These are phyloP conservation scores for Nannochloris sp. DNA, from an alignment of 139 green algal genomes.

Conservation along the genomic window DNA sequence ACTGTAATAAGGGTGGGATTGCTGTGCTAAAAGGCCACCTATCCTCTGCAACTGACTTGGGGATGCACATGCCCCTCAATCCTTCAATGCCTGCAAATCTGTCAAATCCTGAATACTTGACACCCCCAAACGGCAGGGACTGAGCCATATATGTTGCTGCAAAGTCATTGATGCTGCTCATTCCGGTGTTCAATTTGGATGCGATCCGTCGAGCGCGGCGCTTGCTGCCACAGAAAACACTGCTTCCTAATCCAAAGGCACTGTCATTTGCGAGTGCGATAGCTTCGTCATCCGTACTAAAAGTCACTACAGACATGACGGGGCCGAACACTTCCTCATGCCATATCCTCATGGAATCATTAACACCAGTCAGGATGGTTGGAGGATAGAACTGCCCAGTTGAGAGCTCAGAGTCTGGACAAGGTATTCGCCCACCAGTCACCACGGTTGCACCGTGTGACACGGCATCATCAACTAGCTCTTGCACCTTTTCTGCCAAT, in stretches of 20 bases:
- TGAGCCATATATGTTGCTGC: constrained; percentile 95
- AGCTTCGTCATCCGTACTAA: constrained; percentile 70
- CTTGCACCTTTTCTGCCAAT: constrained; percentile 70
- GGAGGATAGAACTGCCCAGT: constrained; percentile 89
- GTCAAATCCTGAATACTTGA: constrained; percentile 93
- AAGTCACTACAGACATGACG: constrained; percentile 53
- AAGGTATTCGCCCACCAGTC: constrained; percentile 52
- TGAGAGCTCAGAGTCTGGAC: not conserved
- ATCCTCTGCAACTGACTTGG: constrained; percentile 82
- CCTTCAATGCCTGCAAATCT: constrained; percentile 91
- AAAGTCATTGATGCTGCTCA: constrained; percentile 95
- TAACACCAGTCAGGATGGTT: constrained; percentile 76
- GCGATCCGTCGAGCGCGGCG: constrained; percentile 44
- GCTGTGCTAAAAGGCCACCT: constrained; percentile 61
- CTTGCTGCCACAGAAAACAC: constrained; percentile 66
- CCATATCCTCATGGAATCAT: constrained; percentile 79
- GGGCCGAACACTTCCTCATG: constrained; percentile 92
- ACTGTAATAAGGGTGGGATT: constrained; percentile 83
- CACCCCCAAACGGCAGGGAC: constrained; percentile 93
- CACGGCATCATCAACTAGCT: constrained; percentile 85
- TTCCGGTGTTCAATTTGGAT: constrained; percentile 64
- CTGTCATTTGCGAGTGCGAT: constrained; percentile 91
- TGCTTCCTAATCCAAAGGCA: constrained; percentile 86
- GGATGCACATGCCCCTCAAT: constrained; percentile 76
- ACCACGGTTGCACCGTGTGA: constrained; percentile 63